phyloP scores from a whole-genome alignment of 345 rosid genomes.

The Eucalyptus guilfoylei region DNA sequence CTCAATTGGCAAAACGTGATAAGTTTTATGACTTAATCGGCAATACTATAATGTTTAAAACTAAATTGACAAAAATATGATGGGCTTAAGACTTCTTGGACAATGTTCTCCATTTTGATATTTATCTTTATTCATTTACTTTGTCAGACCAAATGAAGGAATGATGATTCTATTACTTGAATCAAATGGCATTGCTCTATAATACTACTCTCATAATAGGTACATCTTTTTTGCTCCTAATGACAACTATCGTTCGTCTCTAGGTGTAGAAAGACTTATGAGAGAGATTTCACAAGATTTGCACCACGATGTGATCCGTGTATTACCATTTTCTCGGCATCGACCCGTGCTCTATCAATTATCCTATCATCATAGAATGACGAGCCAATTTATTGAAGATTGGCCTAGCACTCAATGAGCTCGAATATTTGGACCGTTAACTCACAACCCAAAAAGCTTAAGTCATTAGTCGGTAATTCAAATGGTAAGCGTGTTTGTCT shows the following conservation, averaged over 20 bases:
- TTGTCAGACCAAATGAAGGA: background rate
- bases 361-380: background rate
- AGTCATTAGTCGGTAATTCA: fast-evolving
- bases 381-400: background rate
- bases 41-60: too few relatives aligned
- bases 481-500: background rate
- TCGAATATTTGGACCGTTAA: fast-evolving
- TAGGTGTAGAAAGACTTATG: background rate
- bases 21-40: too few relatives aligned
- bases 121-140: background rate
- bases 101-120: background rate
- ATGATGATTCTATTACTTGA: background rate
- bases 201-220: background rate
- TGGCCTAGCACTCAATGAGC: background rate
- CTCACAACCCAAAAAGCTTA: background rate
- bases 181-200: background rate
- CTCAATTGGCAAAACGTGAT: background rate
- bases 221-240: background rate
- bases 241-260: background rate
- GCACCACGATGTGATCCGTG: fast-evolving
- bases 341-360: fast-evolving
- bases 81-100: background rate
- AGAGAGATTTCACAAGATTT: background rate
- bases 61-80: too few relatives aligned
- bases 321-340: background rate